Evolutionary conservation across 257 asterid species (phyloP).

Genomic region (Solanum etuberosum): DNA sequence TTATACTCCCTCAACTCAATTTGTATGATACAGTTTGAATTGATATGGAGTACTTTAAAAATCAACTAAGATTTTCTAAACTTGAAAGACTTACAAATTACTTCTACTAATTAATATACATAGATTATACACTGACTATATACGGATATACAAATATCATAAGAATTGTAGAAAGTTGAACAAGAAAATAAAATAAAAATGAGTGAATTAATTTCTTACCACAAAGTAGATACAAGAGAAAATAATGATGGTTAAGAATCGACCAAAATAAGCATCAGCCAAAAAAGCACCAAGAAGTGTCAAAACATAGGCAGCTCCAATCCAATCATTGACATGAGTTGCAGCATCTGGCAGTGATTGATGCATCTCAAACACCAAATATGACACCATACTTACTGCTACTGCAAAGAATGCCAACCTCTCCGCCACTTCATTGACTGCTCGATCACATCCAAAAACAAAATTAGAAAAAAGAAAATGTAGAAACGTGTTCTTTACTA

Average conservation of each 20-base stretch:
- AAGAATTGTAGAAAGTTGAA: background rate
- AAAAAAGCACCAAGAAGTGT: slow-evolving; percentile 69
- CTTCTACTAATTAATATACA: background rate
- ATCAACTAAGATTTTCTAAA: background rate
- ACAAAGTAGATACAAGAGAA: slow-evolving; percentile 51
- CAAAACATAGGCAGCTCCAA: slow-evolving; percentile 76
- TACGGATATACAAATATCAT: background rate
- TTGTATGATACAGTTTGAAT: background rate
- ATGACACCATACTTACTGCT: slow-evolving; percentile 64
- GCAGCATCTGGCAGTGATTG: slow-evolving; percentile 60
- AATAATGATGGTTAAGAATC: slow-evolving; percentile 59
- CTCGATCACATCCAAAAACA: background rate
- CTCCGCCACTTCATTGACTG: slow-evolving; percentile 78
- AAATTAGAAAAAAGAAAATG: no score
- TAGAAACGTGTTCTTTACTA: no score
- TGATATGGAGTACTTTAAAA: rapidly evolving
- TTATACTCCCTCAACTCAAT: background rate
- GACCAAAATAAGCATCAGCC: slow-evolving; percentile 75
- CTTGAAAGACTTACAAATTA: background rate
- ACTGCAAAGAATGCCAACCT: slow-evolving; percentile 69
- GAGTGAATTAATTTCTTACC: slow-evolving; percentile 18
- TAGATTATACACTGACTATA: background rate
- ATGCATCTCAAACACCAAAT: slow-evolving; percentile 53
- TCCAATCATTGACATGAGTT: slow-evolving; percentile 78
- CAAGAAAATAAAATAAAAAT: background rate